Conservation (phyloP, 768 basidiomycete genomes). For the Lentinula sp. region DNA sequence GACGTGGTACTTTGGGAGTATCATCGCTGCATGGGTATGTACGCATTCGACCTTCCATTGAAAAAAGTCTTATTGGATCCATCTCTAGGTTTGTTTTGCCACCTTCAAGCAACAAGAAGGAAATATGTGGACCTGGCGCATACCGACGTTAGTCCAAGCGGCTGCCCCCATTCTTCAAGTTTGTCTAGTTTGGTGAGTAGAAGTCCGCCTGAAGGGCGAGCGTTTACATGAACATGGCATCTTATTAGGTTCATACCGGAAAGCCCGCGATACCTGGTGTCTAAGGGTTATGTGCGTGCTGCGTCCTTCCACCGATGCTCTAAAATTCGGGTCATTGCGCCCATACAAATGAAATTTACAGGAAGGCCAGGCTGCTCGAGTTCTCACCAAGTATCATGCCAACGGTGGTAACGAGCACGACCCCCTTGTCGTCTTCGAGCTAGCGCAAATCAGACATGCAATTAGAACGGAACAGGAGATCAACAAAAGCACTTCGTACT, state of each 20-base stretch:
- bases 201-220: not conserved
- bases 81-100: constrained; percentile 33
- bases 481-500: constrained; percentile 40
- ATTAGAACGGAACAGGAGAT: constrained; percentile 57
- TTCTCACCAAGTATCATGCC: constrained; percentile 72
- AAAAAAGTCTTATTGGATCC: too few species aligned
- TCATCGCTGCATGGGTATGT: constrained; percentile 46
- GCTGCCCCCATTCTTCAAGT: constrained; percentile 52
- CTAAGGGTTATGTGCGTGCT: constrained; percentile 45
- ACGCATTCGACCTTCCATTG: not conserved
- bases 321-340: not conserved
- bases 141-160: constrained; percentile 61
- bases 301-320: not conserved
- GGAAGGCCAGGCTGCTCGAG: constrained; percentile 52
- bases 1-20: constrained; percentile 71
- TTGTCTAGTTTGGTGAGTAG: constrained; percentile 41
- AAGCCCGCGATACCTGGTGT: constrained; percentile 61
- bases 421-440: constrained; percentile 49
- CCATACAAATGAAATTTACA: constrained; percentile 10
- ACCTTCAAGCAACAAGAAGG: constrained; percentile 29
- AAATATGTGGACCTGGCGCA: constrained; percentile 57
- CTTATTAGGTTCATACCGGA: constrained; percentile 55
- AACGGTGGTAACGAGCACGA: constrained; percentile 52
- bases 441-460: constrained; percentile 68
- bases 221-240: not conserved